These are phyloP conservation scores for Sequoia sempervirens DNA, from an alignment of 75 land plant species.

Conservation along the genomic window DNA sequence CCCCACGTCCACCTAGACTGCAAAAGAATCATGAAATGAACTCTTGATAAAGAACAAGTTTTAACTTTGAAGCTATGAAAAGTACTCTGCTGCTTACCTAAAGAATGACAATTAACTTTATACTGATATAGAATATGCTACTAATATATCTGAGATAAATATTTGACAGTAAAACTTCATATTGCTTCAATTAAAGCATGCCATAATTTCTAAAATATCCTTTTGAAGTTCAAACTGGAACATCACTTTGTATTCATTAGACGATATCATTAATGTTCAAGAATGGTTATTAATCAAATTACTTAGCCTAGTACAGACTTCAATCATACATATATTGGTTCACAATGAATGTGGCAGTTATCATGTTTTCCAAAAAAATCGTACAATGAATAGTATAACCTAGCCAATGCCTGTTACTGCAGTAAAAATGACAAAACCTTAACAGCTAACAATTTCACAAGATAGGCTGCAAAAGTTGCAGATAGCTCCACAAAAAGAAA, in stretches of 20 bases:
- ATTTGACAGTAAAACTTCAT: background rate
- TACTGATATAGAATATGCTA: background rate
- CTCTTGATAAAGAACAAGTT: background rate
- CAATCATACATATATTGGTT: background rate
- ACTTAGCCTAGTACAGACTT: background rate
- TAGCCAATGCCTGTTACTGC: background rate
- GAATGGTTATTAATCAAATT: background rate
- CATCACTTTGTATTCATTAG: background rate
- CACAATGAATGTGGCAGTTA: background rate
- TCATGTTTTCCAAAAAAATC: background rate
- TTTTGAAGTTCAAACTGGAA: background rate
- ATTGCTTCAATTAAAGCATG: background rate
- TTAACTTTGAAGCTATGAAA: background rate
- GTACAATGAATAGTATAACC: background rate
- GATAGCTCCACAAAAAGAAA: background rate
- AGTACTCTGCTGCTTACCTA: background rate
- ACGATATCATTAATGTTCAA: background rate
- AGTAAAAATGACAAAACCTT: background rate
- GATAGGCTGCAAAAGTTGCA: background rate
- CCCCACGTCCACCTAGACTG: conserved; percentile 21
- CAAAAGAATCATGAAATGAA: conserved; percentile 6
- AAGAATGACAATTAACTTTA: background rate
- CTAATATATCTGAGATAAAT: background rate
- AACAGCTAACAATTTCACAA: background rate
- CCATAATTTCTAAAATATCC: background rate